Conservation (phyloP, 2,329 filamentous ascomycete genomes). For the Plectosphaerella plurivora region DNA sequence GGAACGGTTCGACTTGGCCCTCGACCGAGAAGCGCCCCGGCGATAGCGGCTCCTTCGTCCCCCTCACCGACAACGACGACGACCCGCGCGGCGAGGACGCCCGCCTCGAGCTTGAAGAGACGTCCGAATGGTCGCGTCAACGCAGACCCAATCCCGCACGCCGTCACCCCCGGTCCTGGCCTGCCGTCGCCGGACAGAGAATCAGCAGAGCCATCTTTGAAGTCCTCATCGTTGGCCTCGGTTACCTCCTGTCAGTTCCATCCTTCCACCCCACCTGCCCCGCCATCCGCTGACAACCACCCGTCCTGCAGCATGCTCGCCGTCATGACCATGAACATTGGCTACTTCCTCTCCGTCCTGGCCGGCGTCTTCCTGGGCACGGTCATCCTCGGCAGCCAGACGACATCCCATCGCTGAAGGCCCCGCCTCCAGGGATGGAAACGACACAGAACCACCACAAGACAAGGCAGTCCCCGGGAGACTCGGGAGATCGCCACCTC, state of each 20-base stretch:
- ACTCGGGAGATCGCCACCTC: too few relatives aligned
- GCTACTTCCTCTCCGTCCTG: conserved; percentile 69
- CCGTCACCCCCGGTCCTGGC: too few relatives aligned
- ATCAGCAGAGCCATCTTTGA: conserved; percentile 1
- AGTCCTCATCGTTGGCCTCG: conserved; percentile 19
- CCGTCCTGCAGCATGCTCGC: conserved; percentile 64
- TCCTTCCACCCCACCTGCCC: neutral
- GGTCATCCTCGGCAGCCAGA: conserved; percentile 52
- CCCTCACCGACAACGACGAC: neutral
- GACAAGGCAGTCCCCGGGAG: too few relatives aligned
- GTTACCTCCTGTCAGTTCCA: conserved; percentile 71
- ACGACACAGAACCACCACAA: too few relatives aligned
- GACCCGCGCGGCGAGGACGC: neutral
- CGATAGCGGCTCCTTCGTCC: neutral
- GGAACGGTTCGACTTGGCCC: neutral
- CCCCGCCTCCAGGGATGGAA: too few relatives aligned
- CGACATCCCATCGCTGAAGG: neutral
- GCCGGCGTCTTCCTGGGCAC: conserved; percentile 73
- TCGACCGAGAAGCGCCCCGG: neutral
- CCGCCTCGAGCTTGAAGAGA: neutral
- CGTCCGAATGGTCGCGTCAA: neutral
- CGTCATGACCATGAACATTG: conserved; percentile 75
- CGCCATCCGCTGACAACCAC: neutral
- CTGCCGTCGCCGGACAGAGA: neutral
- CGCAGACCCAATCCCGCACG: neutral